phyloP scores from a whole-genome alignment of 352 stramenopile species.

The Phytopythium delawarense region DNA sequence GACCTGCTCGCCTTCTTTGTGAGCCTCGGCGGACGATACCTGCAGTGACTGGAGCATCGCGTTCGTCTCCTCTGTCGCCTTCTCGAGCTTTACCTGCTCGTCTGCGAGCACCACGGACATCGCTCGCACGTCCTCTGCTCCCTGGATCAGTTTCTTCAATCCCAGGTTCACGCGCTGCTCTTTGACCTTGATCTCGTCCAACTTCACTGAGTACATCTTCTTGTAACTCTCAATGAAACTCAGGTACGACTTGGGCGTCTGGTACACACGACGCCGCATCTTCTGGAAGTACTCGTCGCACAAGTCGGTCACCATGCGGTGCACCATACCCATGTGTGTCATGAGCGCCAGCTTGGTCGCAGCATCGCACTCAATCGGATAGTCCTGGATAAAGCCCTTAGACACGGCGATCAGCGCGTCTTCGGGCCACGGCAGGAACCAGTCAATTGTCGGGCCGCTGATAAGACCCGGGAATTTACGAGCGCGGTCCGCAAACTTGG shows the following conservation, averaged over 20 bases:
- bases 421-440: slow-evolving; percentile 98
- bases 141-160: slow-evolving; percentile 97
- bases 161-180: slow-evolving; percentile 96
- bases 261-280: slow-evolving; percentile 96
- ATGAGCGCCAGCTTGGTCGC: slow-evolving; percentile 88
- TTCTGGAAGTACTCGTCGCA: slow-evolving; percentile 99
- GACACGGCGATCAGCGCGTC: slow-evolving; percentile 97
- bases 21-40: slow-evolving; percentile 93
- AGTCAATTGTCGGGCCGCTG: slow-evolving; percentile 97
- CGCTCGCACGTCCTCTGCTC: slow-evolving; percentile 94
- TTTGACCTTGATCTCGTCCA: slow-evolving; percentile 95
- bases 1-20: slow-evolving; percentile 97
- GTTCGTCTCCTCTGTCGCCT: slow-evolving; percentile 96
- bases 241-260: slow-evolving; percentile 98
- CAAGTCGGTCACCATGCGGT: slow-evolving; percentile 95
- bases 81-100: slow-evolving; percentile 96
- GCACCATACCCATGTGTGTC: slow-evolving; percentile 98
- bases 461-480: slow-evolving; percentile 98
- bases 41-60: slow-evolving; percentile 97
- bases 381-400: slow-evolving; percentile 96
- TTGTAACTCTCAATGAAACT: slow-evolving; percentile 99
- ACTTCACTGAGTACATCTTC: slow-evolving; percentile 94
- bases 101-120: slow-evolving; percentile 97
- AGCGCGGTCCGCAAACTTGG: slow-evolving; percentile 95
- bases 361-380: slow-evolving; percentile 92